Conservation (phyloP, 2,329 filamentous ascomycete species). For the Ophiostoma sp. region DNA sequence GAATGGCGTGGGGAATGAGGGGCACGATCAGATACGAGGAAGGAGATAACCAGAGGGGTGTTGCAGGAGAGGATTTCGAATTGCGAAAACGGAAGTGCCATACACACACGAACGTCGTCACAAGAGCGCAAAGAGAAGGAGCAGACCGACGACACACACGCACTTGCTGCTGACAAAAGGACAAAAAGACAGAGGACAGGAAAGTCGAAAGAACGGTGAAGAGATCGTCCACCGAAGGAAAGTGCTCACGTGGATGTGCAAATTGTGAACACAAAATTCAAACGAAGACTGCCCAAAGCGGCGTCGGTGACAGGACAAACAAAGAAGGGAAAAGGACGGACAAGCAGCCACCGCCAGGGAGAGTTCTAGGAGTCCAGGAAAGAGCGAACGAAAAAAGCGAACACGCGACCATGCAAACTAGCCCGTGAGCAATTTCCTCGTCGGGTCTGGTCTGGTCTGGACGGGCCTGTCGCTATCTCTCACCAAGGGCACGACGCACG, state of each 20-base stretch:
- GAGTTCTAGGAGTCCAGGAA: background rate
- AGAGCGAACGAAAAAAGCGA: background rate
- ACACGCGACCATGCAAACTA: background rate
- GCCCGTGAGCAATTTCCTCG: constrained; percentile 15
- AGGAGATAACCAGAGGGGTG: background rate
- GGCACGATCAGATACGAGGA: constrained; percentile 9
- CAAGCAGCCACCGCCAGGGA: background rate
- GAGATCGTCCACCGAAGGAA: constrained; percentile 6
- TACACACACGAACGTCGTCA: background rate
- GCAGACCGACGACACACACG: background rate
- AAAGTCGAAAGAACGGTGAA: background rate
- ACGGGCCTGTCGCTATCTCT: background rate
- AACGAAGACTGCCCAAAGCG: background rate
- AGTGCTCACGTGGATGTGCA: background rate
- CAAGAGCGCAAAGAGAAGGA: constrained; percentile 3
- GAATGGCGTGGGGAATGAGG: constrained; percentile 12
- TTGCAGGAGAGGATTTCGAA: background rate
- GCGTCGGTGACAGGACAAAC: constrained; percentile 7
- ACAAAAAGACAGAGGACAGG: background rate
- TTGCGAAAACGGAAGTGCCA: constrained; percentile 13
- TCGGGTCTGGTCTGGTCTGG: constrained; percentile 14
- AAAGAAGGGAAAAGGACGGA: background rate
- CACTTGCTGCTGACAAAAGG: background rate
- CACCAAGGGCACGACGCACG: background rate
- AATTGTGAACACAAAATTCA: background rate